Evolutionary conservation across 306 rosid species (phyloP), one percentile per base, ranked within the genome.

Genomic region (Sicyos edulis): DNA sequence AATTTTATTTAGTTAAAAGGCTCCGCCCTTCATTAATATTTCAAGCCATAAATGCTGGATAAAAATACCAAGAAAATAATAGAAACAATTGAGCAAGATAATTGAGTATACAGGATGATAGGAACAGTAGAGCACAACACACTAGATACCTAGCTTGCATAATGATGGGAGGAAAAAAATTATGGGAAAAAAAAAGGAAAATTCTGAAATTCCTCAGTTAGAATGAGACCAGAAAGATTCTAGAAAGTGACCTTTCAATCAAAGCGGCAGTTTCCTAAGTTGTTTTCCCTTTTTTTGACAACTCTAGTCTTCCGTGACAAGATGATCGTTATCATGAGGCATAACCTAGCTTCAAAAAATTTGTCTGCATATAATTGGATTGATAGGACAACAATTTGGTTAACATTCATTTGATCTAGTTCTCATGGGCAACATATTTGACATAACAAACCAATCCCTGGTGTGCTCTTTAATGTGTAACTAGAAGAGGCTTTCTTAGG

Each of bases 1-100:
- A 78, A 65, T 65, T 65, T 63, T 17, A 40, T 64, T 65, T 65
- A 44, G 54, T 42, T 11, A 65, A 40, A 20, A 44, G 17, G 34
- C 24, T 19, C 10, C 0, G 24, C 9, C 47, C 1, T 40, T 40
- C 47, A 42, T 42, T 2, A 42, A 42, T 42, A 8, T 42, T 42
- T 15, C 6, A 65, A 44, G 54, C 8, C 2, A 65, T 10, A 65
- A 65, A 19, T 19, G 71, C 0, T 17, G 54, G 71, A 34, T 11
- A 62, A 26, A 26, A 64, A 32, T 37, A 44, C 8, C 11, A 19
- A 44, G 4, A 20, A 65, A 10, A 19, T 13, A 10, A 44, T n/a
- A 37, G 26, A 17, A 37, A 40, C 15, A 64, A 7, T n/a, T 16
- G 0, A 4, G 29, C 16, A 10, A 19, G 54, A 42, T 66, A 66